Evolutionary conservation across 1,139 yeast genomes (phyloP).

Genomic region (Sugiyamaella grinbergsii): DNA sequence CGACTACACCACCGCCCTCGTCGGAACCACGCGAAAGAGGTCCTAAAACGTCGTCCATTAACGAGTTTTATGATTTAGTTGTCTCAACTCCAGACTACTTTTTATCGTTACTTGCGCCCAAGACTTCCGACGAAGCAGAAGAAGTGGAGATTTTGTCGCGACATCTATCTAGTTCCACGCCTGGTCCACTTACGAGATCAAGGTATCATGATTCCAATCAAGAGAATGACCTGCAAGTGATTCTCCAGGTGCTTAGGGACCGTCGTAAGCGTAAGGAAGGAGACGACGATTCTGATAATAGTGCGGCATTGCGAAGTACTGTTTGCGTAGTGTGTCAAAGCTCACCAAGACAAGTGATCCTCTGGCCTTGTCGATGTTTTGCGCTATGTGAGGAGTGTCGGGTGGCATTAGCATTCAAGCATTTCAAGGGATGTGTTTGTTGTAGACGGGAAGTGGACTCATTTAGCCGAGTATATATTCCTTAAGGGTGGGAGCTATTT

Average conservation of each 20-base stretch:
- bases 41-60: slow-evolving; percentile 10
- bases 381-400: slow-evolving; percentile 87
- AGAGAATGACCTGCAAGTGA: slow-evolving; percentile 16
- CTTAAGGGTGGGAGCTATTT: slow-evolving; percentile 7
- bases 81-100: slow-evolving; percentile 31
- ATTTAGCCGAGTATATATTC: slow-evolving; percentile 37
- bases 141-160: slow-evolving; percentile 30
- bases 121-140: slow-evolving; percentile 31
- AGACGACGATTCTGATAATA: slow-evolving; percentile 23
- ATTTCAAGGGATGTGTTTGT: slow-evolving; percentile 80
- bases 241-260: slow-evolving; percentile 22
- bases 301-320: slow-evolving; percentile 18
- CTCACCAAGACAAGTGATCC: slow-evolving; percentile 69
- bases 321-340: slow-evolving; percentile 81
- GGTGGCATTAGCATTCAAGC: slow-evolving; percentile 69
- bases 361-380: slow-evolving; percentile 94
- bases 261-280: slow-evolving; percentile 19
- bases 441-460: slow-evolving; percentile 72
- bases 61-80: slow-evolving; percentile 32
- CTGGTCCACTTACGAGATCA: slow-evolving; percentile 31
- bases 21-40: too few relatives aligned
- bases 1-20: slow-evolving; percentile 9
- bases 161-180: slow-evolving; percentile 24
- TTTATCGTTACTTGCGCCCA: slow-evolving; percentile 33
- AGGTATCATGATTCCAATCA: slow-evolving; percentile 24